phyloP scores from a whole-genome alignment of 2,329 filamentous ascomycete species.

The Fusarium ramigenum region DNA sequence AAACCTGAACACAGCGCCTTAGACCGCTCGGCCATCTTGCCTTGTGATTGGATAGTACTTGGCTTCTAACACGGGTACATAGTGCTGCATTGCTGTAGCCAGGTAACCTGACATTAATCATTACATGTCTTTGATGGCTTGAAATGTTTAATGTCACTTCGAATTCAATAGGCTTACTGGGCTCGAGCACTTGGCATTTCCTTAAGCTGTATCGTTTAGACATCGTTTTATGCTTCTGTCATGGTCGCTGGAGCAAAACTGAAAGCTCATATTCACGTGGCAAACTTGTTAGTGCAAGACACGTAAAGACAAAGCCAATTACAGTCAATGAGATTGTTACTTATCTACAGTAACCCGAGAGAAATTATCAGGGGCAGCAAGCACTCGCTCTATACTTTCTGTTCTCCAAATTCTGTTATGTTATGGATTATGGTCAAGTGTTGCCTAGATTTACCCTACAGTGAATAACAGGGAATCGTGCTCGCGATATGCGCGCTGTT shows the following conservation, averaged over 20 bases:
- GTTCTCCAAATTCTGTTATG: accelerated
- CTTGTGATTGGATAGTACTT: background rate
- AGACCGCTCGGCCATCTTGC: constrained; percentile 26
- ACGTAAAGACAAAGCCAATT: background rate
- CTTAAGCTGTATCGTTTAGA: accelerated
- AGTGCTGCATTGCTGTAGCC: accelerated
- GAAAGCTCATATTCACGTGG: too few relatives aligned
- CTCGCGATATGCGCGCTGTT: background rate
- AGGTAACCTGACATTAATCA: accelerated
- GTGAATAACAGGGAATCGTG: background rate
- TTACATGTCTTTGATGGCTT: background rate
- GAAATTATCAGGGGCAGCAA: background rate
- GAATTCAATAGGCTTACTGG: accelerated
- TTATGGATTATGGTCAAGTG: accelerated
- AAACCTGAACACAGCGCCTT: constrained; percentile 27
- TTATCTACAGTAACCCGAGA: accelerated
- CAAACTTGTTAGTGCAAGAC: too few relatives aligned
- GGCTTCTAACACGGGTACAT: accelerated
- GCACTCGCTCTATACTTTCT: background rate
- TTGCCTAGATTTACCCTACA: background rate
- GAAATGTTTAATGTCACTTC: background rate
- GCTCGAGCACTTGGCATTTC: accelerated
- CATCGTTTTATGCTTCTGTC: accelerated
- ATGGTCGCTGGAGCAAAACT: accelerated
- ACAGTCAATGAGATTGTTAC: accelerated